Conservation (phyloP, 140 eudicot genomes). For the Cichorium intybus region DNA sequence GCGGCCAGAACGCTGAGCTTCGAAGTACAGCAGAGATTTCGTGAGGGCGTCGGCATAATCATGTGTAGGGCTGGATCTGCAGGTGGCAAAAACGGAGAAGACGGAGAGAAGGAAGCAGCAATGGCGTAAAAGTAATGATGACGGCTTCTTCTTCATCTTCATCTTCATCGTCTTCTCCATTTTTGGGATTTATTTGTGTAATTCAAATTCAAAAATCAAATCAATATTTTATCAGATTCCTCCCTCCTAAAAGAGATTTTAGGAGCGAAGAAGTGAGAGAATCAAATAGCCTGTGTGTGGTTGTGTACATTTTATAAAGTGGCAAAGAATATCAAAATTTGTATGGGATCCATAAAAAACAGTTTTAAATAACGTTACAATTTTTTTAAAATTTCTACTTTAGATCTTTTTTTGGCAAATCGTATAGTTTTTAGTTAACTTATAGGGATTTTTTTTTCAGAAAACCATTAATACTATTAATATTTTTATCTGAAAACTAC, state of each 20-base stretch:
- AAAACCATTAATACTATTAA: too few relatives aligned
- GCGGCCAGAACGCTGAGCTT: slow-evolving; percentile 93
- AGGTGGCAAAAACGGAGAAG: slow-evolving; percentile 22
- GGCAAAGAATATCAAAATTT: slow-evolving; percentile 3
- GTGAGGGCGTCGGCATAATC: slow-evolving; percentile 69
- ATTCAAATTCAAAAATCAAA: neutral
- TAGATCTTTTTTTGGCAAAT: neutral
- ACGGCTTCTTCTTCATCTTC: neutral
- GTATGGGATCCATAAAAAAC: neutral
- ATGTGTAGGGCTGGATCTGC: slow-evolving; percentile 18
- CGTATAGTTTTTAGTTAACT: too few relatives aligned
- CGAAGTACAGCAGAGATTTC: slow-evolving; percentile 73
- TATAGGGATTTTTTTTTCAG: too few relatives aligned
- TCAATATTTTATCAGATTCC: neutral
- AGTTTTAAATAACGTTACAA: neutral
- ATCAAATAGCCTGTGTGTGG: slow-evolving; percentile 1
- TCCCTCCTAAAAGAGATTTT: slow-evolving; percentile 31
- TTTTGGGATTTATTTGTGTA: neutral
- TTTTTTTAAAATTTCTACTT: neutral
- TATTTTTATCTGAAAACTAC: too few relatives aligned
- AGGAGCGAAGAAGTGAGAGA: slow-evolving; percentile 26
- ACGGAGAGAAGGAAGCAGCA: slow-evolving; percentile 25
- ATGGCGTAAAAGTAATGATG: slow-evolving; percentile 14
- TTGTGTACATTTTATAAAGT: slow-evolving; percentile 26
- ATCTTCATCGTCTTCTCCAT: slow-evolving; percentile 9